Percentiles rank a stretch among this genome's conserved stretches.
These are phyloP conservation scores for Phytopythium montanum DNA, from an alignment of 352 stramenopile species.

Conservation along the genomic window DNA sequence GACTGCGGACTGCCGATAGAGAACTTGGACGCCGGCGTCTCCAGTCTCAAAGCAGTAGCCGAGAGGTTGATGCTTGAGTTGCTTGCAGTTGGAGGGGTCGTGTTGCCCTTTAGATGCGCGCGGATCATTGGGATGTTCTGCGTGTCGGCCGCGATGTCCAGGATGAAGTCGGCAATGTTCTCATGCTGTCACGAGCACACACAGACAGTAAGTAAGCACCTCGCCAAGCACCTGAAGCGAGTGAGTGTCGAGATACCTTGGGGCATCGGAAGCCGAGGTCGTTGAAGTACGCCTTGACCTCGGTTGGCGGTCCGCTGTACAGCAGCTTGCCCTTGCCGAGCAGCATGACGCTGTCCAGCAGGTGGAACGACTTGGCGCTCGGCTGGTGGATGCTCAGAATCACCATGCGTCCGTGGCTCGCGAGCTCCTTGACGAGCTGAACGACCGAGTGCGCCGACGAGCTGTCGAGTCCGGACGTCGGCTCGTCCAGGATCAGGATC, in stretches of 20 bases:
- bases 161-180: slow-evolving; percentile 80
- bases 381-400: slow-evolving; percentile 90
- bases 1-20: slow-evolving; percentile 30
- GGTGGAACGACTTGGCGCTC: slow-evolving; percentile 86
- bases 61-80: slow-evolving; percentile 2
- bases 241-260: slow-evolving; percentile 24
- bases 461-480: slow-evolving; percentile 91
- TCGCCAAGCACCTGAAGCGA: neutral
- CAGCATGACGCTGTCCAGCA: slow-evolving; percentile 89
- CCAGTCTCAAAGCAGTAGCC: neutral
- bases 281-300: slow-evolving; percentile 58
- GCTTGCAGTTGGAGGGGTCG: slow-evolving; percentile 9
- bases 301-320: slow-evolving; percentile 46
- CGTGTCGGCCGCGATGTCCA: slow-evolving; percentile 65
- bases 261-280: slow-evolving; percentile 64
- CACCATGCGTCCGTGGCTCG: slow-evolving; percentile 75
- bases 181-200: slow-evolving; percentile 36
- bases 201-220: slow-evolving; percentile 5
- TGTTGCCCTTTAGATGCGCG: slow-evolving; percentile 37
- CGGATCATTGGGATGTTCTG: slow-evolving; percentile 62
- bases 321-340: slow-evolving; percentile 78
- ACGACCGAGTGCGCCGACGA: slow-evolving; percentile 89
- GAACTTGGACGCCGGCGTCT: slow-evolving; percentile 18
- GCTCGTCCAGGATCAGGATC: slow-evolving; percentile 90
- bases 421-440: slow-evolving; percentile 85